Base-by-base conservation (phyloP, 352 stramenopile species). In the Achlya hypogyna region DNA sequence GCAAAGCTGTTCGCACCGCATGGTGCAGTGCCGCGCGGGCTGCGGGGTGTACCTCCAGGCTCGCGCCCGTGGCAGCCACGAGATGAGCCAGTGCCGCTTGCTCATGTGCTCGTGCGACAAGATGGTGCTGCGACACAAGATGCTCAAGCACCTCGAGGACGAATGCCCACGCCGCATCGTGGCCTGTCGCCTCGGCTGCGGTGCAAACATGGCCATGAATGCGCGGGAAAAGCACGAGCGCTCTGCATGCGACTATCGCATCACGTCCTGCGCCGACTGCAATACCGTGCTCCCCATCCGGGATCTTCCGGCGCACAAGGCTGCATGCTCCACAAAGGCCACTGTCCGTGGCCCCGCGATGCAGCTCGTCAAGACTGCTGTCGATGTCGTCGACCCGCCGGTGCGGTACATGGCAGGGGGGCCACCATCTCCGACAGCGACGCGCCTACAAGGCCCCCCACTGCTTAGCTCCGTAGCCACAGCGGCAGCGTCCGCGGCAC, bases 41-140 rank as follows among this genome's bases (percentile, higher is more conserved):
- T 89, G 81, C 51, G 78, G 75, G 0, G 62, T 79, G 27, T 75
- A 75, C 32, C 73, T 87, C 45, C 73, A 81, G 47, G 78, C 78
- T 1, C 73, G 81, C 1, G 78, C 75, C 12, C 78, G 72, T n/a
- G 79, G 79, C 28, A 78, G 77, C 5, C 81, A 89, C 56, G 81
- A 89, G n/a, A 69, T 83, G 43, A 89, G 81, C 34, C 81, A 87
- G 42, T 87, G 81, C 40, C 76, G 81, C 29, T 72, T 89, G 22
- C 72, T 75, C 25, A 82, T 89, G 78, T 89, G 81, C 53, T 52
- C 71, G 0, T 89, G 81, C 35, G 78, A 76, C 20, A 84, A 85
- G 63, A 87, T 89, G 77, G 78, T 89, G 38, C 63, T 86, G 14
- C 85, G 76, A 2, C 77, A 87, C 63, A 75, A 84, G 49, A 65